These are phyloP conservation scores for Monilinia fructicola DNA, from an alignment of 2,329 filamentous ascomycete genomes.

Conservation along the genomic window DNA sequence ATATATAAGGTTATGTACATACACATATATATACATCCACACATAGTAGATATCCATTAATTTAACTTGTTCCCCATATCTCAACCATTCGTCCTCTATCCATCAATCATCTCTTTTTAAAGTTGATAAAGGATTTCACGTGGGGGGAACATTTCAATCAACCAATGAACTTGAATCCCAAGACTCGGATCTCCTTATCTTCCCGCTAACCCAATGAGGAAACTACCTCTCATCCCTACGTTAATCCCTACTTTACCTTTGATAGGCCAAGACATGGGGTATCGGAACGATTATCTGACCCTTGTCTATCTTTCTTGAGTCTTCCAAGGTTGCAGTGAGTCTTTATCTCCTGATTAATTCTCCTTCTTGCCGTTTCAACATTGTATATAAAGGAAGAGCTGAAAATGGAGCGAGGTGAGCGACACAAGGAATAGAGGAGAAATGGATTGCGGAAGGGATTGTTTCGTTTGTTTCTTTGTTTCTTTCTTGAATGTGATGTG, in stretches of 20 bases:
- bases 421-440: too few species aligned
- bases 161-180: neutral
- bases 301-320: neutral
- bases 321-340: too few species aligned
- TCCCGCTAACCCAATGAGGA: neutral
- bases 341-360: neutral
- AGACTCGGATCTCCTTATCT: slow-evolving; percentile 14
- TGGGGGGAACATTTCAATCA: neutral
- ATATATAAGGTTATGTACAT: too few species aligned
- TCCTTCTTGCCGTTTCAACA: too few species aligned
- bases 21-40: too few species aligned
- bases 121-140: neutral
- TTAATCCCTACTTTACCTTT: neutral
- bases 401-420: neutral
- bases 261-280: slow-evolving; percentile 4
- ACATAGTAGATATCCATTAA: too few species aligned
- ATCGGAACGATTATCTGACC: neutral
- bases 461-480: too few species aligned
- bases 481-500: too few species aligned
- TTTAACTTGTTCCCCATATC: neutral
- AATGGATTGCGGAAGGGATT: too few species aligned
- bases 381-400: neutral
- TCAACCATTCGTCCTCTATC: neutral
- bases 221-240: neutral
- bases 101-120: too few species aligned